These are phyloP conservation scores for Tetrapisispora nanseiensis DNA, from an alignment of 805 yeast genomes.

Conservation along the genomic window DNA sequence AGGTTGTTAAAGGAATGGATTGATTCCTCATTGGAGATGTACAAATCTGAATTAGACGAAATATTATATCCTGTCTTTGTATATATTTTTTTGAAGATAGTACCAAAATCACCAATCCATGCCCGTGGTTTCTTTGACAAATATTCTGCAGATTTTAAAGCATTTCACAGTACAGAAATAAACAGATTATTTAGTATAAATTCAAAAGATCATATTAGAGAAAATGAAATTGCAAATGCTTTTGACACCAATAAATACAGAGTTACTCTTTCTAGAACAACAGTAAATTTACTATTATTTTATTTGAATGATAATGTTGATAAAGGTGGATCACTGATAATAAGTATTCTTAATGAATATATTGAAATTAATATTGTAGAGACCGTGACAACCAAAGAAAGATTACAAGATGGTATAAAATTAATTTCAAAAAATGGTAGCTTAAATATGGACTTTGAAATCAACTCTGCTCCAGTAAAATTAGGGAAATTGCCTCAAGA, in stretches of 20 bases:
- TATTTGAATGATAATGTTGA: constrained; percentile 88
- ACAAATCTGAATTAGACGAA: constrained; percentile 76
- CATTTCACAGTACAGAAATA: constrained; percentile 72
- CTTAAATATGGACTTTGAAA: constrained; percentile 20
- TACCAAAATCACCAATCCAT: constrained; percentile 48
- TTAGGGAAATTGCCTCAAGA: constrained; percentile 82
- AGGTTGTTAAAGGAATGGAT: constrained; percentile 78
- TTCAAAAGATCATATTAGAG: constrained; percentile 69
- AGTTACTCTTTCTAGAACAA: constrained; percentile 69
- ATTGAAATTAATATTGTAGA: constrained; percentile 40
- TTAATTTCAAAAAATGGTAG: constrained; percentile 20
- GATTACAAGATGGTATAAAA: constrained; percentile 27
- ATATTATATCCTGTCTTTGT: constrained; percentile 88
- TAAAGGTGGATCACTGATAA: constrained; percentile 80
- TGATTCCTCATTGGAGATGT: constrained; percentile 81
- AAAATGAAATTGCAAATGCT: constrained; percentile 70
- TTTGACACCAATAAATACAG: constrained; percentile 67
- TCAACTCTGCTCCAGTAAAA: constrained; percentile 42
- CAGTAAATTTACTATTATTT: constrained; percentile 72
- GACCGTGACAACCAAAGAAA: constrained; percentile 29
- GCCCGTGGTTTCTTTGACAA: constrained; percentile 71
- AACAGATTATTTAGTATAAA: constrained; percentile 63
- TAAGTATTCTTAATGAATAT: constrained; percentile 78
- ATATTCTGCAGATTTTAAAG: constrained; percentile 60
- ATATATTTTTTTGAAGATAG: constrained; percentile 73